Evolutionary conservation across 139 green algal genomes (phyloP), one percentile per base, ranked within the genome.

Genomic region (Cymbomonas tetramitiformis): DNA sequence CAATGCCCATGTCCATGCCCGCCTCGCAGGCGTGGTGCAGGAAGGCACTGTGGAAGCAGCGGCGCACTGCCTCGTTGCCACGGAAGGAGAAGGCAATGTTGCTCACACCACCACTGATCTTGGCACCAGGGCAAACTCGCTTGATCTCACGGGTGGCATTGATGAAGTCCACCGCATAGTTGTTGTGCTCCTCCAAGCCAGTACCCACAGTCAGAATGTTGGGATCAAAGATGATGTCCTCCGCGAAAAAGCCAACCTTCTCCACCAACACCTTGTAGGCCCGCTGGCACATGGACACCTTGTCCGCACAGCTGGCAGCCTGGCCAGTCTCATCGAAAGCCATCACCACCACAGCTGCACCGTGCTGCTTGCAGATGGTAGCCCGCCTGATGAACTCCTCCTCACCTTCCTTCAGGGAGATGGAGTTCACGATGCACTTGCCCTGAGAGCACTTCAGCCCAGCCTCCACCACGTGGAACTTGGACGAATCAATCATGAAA

Each of bases 1-100:
- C 90, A 49, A 98, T 98, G 66, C 90, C 90, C 90, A 98, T 98
- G 82, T 98, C 90, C 90, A 98, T 97, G 65, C 90, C 90, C 1
- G 86, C 85, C 30, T 73, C 68, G 70, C 84, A 94, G 4, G 86
- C 88, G 67, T 95, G 83, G 73, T 96, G 73, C 62, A 96, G 73
- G 77, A 96, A 96, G 18, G 84, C 82, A 9, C 56, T 80, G 76
- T 96, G 88, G 79, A 96, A 95, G 23, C 74, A 85, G 18, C 88
- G 77, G 24, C 88, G 81, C 48, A 96, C 88, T 3, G 88, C 60
- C 76, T 95, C 80, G 53, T 98, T 98, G 63, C 90, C 90, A 8
- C 90, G 79, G 88, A 98, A 98, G 59, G 75, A 86, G 73, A 98
- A 98, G 26, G 90, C 88, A 33, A 98, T 86, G 84, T 98, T 98